These are phyloP conservation scores for Suhomyces wounanorum DNA, from an alignment of 1,139 yeast species.

Conservation along the genomic window DNA sequence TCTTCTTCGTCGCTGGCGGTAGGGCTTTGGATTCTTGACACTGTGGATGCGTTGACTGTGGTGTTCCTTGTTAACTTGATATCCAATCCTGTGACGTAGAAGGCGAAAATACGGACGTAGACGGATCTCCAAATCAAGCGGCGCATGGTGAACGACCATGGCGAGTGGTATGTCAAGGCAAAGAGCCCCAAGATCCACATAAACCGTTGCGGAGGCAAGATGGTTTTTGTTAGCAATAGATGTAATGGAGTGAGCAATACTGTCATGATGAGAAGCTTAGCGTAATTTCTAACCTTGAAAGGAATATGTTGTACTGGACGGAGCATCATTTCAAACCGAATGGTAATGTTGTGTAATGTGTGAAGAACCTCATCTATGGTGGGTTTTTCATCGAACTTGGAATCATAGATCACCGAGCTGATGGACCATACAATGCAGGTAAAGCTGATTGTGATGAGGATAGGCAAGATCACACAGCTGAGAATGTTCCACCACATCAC, in stretches of 20 bases:
- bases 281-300: constrained; percentile 28
- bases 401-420: constrained; percentile 45
- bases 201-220: constrained; percentile 39
- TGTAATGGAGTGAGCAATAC: constrained; percentile 52
- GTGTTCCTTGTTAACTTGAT: constrained; percentile 28
- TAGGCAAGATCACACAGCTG: constrained; percentile 40
- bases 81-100: constrained; percentile 50
- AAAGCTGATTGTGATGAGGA: constrained; percentile 35
- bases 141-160: constrained; percentile 54
- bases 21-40: constrained; percentile 29
- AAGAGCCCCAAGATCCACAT: constrained; percentile 43
- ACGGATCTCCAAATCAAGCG: constrained; percentile 57
- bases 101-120: constrained; percentile 43
- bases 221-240: constrained; percentile 34
- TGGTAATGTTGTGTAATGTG: constrained; percentile 51
- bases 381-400: constrained; percentile 49
- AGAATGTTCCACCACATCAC: constrained; percentile 50
- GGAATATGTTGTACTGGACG: constrained; percentile 42
- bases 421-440: constrained; percentile 50
- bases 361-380: constrained; percentile 59
- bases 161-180: constrained; percentile 51
- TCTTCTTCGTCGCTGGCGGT: constrained; percentile 29
- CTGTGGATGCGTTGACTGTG: constrained; percentile 17
- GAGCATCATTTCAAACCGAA: constrained; percentile 46
- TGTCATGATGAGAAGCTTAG: constrained; percentile 35